Percentiles rank a stretch among this genome's conserved stretches.
These are phyloP conservation scores for Ceratocystis papillata DNA, from an alignment of 2,329 filamentous ascomycete species.

Conservation along the genomic window DNA sequence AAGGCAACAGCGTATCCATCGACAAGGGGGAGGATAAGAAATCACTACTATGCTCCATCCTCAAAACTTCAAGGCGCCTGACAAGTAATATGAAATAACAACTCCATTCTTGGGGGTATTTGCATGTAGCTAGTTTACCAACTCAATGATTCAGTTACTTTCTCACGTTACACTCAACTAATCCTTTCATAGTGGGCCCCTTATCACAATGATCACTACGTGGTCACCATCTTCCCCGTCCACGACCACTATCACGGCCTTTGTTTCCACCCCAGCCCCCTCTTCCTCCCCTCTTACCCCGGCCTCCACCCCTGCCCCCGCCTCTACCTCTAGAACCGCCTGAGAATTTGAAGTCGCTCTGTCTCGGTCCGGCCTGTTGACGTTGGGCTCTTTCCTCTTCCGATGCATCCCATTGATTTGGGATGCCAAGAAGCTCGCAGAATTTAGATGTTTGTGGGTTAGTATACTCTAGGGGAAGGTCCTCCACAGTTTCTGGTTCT, in stretches of 20 bases:
- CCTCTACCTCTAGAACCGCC: slow-evolving; percentile 34
- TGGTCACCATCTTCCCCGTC: slow-evolving; percentile 9
- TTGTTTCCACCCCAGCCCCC: slow-evolving; percentile 30
- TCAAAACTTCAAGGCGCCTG: too few species aligned
- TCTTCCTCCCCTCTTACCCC: slow-evolving; percentile 34
- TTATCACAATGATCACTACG: neutral
- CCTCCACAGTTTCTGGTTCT: slow-evolving; percentile 45
- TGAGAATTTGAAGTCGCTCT: slow-evolving; percentile 26
- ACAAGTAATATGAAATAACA: neutral
- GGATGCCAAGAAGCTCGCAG: slow-evolving; percentile 65
- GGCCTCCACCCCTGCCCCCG: slow-evolving; percentile 32
- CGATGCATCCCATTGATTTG: slow-evolving; percentile 63
- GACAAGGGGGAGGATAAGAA: too few species aligned
- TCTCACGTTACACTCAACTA: neutral
- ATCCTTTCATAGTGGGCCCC: neutral
- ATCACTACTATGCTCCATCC: too few species aligned
- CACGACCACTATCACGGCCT: slow-evolving; percentile 27
- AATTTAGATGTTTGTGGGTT: slow-evolving; percentile 79
- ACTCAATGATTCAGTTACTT: neutral
- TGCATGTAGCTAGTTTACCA: neutral
- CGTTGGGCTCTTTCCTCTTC: slow-evolving; percentile 58
- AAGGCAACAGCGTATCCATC: neutral
- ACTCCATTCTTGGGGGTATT: too few species aligned
- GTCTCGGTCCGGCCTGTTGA: slow-evolving; percentile 36
- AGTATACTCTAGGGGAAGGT: slow-evolving; percentile 68